phyloP scores from a whole-genome alignment of 768 basidiomycete genomes.

The Megacollybia marginata region DNA sequence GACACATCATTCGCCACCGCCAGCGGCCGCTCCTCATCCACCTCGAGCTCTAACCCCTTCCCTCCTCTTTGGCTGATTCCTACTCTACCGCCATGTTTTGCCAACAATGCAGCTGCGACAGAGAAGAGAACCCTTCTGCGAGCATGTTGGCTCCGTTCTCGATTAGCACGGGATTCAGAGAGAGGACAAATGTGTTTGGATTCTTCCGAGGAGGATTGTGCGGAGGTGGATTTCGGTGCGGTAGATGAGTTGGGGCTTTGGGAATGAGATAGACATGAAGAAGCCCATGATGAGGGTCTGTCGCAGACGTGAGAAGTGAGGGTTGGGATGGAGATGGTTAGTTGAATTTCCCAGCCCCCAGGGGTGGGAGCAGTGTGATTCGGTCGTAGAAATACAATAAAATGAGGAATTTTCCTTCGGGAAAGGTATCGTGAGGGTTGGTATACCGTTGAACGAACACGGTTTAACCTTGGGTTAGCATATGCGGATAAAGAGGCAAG shows the following conservation, averaged over 20 bases:
- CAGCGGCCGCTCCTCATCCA: too few relatives aligned
- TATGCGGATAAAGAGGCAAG: slow-evolving; percentile 20
- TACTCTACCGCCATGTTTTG: slow-evolving; percentile 69
- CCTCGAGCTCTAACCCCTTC: too few relatives aligned
- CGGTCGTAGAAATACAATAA: slow-evolving; percentile 99
- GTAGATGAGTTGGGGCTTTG: slow-evolving; percentile 75
- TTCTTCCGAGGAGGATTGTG: slow-evolving; percentile 71
- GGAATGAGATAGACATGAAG: too few relatives aligned
- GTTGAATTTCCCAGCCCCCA: slow-evolving; percentile 1
- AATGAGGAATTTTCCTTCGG: slow-evolving; percentile 77
- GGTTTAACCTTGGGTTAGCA: slow-evolving; percentile 92
- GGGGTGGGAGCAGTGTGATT: slow-evolving; percentile 62
- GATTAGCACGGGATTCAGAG: slow-evolving; percentile 71
- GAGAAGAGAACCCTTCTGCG: slow-evolving; percentile 81
- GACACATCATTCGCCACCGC: too few relatives aligned
- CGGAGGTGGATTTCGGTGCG: slow-evolving; percentile 65
- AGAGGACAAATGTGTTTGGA: slow-evolving; percentile 67
- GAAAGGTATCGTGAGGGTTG: slow-evolving; percentile 92
- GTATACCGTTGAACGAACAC: slow-evolving; percentile 96
- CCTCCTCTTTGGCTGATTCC: slow-evolving; percentile 62
- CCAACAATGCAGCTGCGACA: slow-evolving; percentile 74
- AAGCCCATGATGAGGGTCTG: slow-evolving; percentile 29
- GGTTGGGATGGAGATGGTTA: slow-evolving; percentile 51
- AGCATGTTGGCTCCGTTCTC: slow-evolving; percentile 81
- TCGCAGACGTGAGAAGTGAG: slow-evolving; percentile 70